A percentile compares a stretch with the other conserved stretches of the same genome.
Conservation (phyloP, 495 filamentous ascomycete species). For the Thermochaetoides thermophila region DNA sequence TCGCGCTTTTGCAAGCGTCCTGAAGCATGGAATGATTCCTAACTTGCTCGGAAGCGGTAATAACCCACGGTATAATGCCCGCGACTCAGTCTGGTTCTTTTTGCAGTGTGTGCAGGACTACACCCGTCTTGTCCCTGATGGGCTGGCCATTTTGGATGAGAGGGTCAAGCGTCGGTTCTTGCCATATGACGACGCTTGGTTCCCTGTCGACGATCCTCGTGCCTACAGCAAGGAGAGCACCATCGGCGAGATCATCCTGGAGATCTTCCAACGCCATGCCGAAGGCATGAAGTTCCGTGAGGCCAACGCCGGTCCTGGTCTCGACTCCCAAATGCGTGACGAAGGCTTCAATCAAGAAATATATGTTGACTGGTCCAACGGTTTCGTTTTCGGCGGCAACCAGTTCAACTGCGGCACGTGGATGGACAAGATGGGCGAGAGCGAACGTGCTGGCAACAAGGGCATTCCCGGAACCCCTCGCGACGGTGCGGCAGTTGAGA, state of each 20-base stretch:
- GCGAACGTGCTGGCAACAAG: constrained; percentile 75
- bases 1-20: constrained; percentile 82
- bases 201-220: constrained; percentile 59
- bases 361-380: constrained; percentile 81
- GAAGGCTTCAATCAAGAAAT: constrained; percentile 87
- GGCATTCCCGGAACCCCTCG: constrained; percentile 91
- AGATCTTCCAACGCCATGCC: constrained; percentile 84
- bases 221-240: constrained; percentile 75
- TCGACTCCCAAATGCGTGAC: constrained; percentile 87
- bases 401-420: constrained; percentile 95
- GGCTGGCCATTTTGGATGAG: constrained; percentile 57
- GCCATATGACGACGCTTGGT: constrained; percentile 91
- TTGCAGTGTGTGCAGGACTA: constrained; percentile 92
- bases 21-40: constrained; percentile 98
- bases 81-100: constrained; percentile 97
- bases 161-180: constrained; percentile 76
- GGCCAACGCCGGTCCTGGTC: constrained; percentile 74
- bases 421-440: constrained; percentile 99
- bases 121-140: constrained; percentile 65
- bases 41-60: constrained; percentile 81
- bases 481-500: constrained; percentile 91
- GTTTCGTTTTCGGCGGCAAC: constrained; percentile 86
- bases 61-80: constrained; percentile 87
- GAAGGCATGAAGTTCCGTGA: constrained; percentile 79
- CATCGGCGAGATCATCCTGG: constrained; percentile 79